phyloP scores from a whole-genome alignment of 2,329 filamentous ascomycete genomes.

The Onygena corvina region DNA sequence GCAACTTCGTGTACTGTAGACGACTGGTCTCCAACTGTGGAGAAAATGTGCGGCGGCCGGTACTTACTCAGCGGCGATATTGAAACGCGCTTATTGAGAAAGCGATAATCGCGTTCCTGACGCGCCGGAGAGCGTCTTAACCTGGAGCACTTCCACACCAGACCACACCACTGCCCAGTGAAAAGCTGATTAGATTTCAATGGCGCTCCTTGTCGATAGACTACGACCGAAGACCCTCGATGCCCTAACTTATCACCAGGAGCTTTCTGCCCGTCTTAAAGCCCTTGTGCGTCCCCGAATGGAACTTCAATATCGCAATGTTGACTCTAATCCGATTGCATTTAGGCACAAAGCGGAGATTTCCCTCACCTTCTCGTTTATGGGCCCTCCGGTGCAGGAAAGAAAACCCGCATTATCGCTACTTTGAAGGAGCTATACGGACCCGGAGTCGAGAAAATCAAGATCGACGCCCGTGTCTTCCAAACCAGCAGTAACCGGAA shows the following conservation, averaged over 20 bases:
- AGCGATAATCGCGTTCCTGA: too few species aligned
- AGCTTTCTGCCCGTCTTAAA: slow-evolving; percentile 74
- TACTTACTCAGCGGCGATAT: too few species aligned
- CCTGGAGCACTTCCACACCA: slow-evolving; percentile 5
- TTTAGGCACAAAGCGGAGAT: slow-evolving; percentile 84
- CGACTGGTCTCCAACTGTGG: too few species aligned
- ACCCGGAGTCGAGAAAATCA: slow-evolving; percentile 97
- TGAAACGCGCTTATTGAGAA: too few species aligned
- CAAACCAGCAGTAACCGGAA: slow-evolving; percentile 93
- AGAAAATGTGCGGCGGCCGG: too few species aligned
- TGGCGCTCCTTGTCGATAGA: slow-evolving; percentile 56
- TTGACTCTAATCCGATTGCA: slow-evolving; percentile 13
- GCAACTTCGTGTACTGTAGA: too few species aligned
- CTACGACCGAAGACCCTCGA: slow-evolving; percentile 43
- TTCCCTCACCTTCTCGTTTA: slow-evolving; percentile 97
- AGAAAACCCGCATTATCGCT: slow-evolving; percentile 93
- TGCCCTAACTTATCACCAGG: slow-evolving; percentile 69
- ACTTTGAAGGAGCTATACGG: slow-evolving; percentile 93
- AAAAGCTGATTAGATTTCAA: slow-evolving; percentile 22
- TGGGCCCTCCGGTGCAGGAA: slow-evolving; percentile 88
- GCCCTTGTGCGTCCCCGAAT: slow-evolving; percentile 55
- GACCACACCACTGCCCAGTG: neutral
- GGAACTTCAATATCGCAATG: slow-evolving; percentile 3
- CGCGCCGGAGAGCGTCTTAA: too few species aligned
- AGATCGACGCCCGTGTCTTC: slow-evolving; percentile 94